These are phyloP conservation scores for Termitomyces sp. DNA, from an alignment of 768 basidiomycete genomes.

Conservation along the genomic window DNA sequence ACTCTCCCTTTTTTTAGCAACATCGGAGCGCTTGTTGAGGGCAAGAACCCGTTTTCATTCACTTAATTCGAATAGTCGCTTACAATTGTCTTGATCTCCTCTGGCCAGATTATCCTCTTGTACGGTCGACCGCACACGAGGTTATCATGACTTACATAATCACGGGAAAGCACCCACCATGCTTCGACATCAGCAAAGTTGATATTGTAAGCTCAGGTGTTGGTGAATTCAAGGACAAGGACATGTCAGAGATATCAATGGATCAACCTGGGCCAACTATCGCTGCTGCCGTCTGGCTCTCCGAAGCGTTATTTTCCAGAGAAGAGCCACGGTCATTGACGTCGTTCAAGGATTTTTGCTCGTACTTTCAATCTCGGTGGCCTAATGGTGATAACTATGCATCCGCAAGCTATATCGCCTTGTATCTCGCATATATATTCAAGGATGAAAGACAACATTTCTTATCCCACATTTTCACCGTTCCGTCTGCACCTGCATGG, in stretches of 20 bases:
- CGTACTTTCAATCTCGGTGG: background rate
- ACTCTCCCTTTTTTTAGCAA: background rate
- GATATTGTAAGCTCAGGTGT: background rate
- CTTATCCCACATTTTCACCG: background rate
- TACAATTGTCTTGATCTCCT: background rate
- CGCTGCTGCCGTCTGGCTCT: conserved; percentile 2
- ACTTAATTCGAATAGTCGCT: too few species aligned
- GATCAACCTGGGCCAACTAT: background rate
- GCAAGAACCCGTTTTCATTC: background rate
- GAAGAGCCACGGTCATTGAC: background rate
- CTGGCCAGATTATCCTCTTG: background rate
- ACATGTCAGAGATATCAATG: conserved; percentile 1
- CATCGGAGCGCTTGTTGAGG: background rate
- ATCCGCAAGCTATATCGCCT: conserved; percentile 1
- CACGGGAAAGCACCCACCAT: background rate
- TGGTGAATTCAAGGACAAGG: conserved; percentile 1
- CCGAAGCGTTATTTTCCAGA: background rate
- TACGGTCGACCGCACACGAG: background rate
- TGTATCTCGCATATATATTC: background rate
- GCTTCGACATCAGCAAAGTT: background rate
- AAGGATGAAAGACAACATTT: background rate
- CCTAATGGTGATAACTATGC: background rate
- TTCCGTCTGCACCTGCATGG: background rate
- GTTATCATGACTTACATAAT: conserved; percentile 3
- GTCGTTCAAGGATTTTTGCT: background rate